Conservation (phyloP, 108 stramenopile genomes). For the Bacterosira constricta region DNA sequence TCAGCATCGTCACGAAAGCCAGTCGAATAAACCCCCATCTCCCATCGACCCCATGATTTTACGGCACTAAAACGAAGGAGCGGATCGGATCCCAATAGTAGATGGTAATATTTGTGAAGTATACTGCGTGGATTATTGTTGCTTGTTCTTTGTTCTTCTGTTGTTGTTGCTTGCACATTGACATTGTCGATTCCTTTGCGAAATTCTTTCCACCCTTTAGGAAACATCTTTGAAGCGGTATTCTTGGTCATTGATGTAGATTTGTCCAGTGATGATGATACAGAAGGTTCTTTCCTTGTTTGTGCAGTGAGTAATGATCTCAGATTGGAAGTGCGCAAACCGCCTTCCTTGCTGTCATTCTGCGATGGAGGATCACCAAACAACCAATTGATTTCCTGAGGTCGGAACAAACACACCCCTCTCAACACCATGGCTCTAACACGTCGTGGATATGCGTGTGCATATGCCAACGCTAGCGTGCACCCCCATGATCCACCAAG, state of each 20-base stretch:
- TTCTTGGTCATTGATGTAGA: background rate
- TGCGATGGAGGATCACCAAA: constrained; percentile 49
- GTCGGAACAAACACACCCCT: constrained; percentile 79
- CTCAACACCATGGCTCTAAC: constrained; percentile 73
- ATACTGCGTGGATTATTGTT: constrained; percentile 26
- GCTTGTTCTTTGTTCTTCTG: background rate
- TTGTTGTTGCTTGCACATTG: background rate
- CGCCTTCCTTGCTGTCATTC: background rate
- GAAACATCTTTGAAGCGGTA: constrained; percentile 25
- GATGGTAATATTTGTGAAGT: constrained; percentile 63
- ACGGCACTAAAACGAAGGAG: constrained; percentile 44
- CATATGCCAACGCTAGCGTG: constrained; percentile 87
- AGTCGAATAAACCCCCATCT: constrained; percentile 52
- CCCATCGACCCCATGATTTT: constrained; percentile 68
- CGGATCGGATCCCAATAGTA: constrained; percentile 48
- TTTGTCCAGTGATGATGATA: background rate
- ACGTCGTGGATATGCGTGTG: constrained; percentile 59
- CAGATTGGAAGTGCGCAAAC: constrained; percentile 22
- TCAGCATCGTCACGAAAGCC: constrained; percentile 9
- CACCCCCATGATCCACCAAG: constrained; percentile 92
- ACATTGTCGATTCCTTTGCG: constrained; percentile 16
- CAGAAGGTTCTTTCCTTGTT: background rate
- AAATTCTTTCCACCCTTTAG: constrained; percentile 56
- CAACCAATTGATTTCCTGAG: constrained; percentile 81
- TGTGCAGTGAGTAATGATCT: constrained; percentile 7